Evolutionary conservation across 306 rosid genomes (phyloP), one percentile per base, ranked within the genome.

Genomic region (Cucurbita argyrosperma): DNA sequence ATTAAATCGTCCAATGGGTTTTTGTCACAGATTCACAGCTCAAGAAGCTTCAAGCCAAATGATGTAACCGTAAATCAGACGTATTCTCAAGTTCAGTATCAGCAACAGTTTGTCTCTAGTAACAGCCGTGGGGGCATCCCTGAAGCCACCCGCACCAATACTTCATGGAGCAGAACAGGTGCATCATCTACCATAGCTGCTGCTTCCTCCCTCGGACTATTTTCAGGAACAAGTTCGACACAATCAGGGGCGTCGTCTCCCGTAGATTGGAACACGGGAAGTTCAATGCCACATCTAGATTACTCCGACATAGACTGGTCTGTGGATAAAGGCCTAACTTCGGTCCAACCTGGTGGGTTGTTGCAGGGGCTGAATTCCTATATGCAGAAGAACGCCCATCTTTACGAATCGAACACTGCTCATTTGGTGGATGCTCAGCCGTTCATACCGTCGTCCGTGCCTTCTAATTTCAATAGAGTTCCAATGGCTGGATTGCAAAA

Each of bases 181-280:
- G 76, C 90, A 50, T 78, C 90, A 54, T 92, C 96, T 38, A 62
- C 87, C 4, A 81, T 95, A 60, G 91, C 96, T 70, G 89, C 96
- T 19, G 96, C 99, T 45, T 82, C 97, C 42, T 95, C 97, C 47
- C 90, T 95, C 0, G 99, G 99, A 42, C 92, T 95, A n/a, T 95
- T 91, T 86, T 89, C 99, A 3, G 92, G 91, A 65, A 46, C 84
- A 77, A 94, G 97, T 19, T 89, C 96, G 15, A 83, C 89, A 14
- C 80, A 94, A 38, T 87, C 99, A 8, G 96, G 97, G 76, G 84
- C 89, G 43, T 79, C 96, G 37, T 89, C 96, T 77, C 90, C 89
- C 0, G 90, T 88, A 39, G 99, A 91, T 82, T 95, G 99, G 99
- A 95, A 80, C 77, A 90, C 90, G 5, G 96, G 92, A 12, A 86